A percentile compares a stretch with the other conserved stretches of the same genome.
These are phyloP conservation scores for Colletotrichum endophyticum DNA, from an alignment of 2,329 filamentous ascomycete genomes.

Conservation along the genomic window DNA sequence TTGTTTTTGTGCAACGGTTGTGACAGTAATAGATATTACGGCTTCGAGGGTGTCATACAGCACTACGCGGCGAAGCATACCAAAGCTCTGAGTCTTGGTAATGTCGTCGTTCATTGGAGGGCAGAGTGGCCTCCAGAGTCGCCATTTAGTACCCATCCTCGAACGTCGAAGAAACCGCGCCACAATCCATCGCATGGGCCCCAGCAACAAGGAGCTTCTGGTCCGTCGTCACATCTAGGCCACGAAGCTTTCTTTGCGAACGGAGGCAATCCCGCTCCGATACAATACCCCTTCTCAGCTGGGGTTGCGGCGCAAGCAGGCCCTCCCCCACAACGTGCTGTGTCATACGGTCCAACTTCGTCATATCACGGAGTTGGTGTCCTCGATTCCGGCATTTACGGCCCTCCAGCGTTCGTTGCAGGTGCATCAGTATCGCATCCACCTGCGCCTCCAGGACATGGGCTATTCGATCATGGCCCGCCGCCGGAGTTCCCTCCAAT, in stretches of 20 bases:
- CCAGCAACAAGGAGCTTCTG: neutral
- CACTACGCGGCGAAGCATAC: constrained; percentile 87
- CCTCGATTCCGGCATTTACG: neutral
- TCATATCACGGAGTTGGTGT: neutral
- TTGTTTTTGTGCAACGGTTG: constrained; percentile 79
- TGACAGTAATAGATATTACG: constrained; percentile 71
- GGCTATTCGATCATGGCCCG: neutral
- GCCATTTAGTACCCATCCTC: constrained; percentile 72
- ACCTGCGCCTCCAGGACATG: constrained; percentile 34
- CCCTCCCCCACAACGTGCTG: neutral
- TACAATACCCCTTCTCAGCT: neutral
- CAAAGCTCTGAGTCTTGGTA: constrained; percentile 70
- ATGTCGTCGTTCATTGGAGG: constrained; percentile 78
- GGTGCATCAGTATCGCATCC: neutral
- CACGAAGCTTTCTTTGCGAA: neutral
- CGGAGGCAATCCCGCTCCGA: neutral
- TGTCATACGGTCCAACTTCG: neutral
- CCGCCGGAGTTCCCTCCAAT: neutral
- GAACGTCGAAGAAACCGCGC: constrained; percentile 27
- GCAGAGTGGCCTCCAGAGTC: constrained; percentile 79
- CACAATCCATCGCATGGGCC: neutral
- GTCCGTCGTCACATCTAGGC: neutral
- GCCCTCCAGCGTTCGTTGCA: neutral
- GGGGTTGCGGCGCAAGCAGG: neutral
- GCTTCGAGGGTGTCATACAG: constrained; percentile 80